Evolutionary conservation across 2,329 filamentous ascomycete species (phyloP).

Genomic region (Cladosporium cucumerinum): DNA sequence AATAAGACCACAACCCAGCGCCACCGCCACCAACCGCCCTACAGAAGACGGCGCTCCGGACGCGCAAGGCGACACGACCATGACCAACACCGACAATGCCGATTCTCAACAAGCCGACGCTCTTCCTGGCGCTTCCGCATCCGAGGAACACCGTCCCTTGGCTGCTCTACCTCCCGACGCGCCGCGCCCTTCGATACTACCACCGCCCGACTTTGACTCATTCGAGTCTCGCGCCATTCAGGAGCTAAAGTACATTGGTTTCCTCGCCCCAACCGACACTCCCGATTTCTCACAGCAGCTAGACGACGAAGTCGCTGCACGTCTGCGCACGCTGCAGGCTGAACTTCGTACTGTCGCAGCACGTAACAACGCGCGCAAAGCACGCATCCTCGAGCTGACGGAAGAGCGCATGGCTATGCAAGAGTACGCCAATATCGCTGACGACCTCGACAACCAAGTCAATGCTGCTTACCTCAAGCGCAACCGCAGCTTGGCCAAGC

Average conservation of each 20-base stretch:
- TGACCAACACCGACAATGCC: conserved; percentile 43
- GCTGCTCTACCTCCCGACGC: conserved; percentile 62
- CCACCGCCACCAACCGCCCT: conserved; percentile 46
- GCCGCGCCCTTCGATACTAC: conserved; percentile 26
- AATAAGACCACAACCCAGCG: conserved; percentile 65
- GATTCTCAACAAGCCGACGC: conserved; percentile 32
- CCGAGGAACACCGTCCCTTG: conserved; percentile 52
- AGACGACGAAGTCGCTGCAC: conserved; percentile 90
- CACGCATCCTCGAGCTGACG: conserved; percentile 79
- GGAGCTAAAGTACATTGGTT: conserved; percentile 85
- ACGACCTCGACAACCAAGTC: conserved; percentile 92
- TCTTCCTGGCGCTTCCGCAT: conserved; percentile 34
- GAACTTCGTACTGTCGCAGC: conserved; percentile 80
- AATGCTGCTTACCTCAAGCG: conserved; percentile 94
- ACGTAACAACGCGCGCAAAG: conserved; percentile 85
- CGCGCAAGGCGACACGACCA: conserved; percentile 43
- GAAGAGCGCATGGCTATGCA: conserved; percentile 93
- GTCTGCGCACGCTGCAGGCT: conserved; percentile 78
- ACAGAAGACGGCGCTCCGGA: conserved; percentile 46
- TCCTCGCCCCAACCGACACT: conserved; percentile 60
- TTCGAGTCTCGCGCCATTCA: conserved; percentile 89
- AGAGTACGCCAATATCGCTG: conserved; percentile 93
- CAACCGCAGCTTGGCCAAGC: conserved; percentile 91
- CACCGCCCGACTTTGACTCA: conserved; percentile 74
- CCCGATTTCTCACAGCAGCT: conserved; percentile 85